Evolutionary conservation across 83 land plant species (phyloP), one percentile per base, ranked within the genome.

Genomic region (Picea abies): DNA sequence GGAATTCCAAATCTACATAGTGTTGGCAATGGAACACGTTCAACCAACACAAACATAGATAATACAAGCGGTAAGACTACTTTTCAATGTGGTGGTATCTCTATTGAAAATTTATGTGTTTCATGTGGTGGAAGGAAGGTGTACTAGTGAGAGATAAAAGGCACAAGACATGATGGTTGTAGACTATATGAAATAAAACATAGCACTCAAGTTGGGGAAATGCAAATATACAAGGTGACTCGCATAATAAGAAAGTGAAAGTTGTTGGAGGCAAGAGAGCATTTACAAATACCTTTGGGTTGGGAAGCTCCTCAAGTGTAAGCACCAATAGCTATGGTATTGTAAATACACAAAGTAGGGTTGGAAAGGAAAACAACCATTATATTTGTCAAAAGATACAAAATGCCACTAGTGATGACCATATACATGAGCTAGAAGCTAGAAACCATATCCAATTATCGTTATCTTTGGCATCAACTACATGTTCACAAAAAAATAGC

Each of bases 321-420:
- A 80, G 16, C 17, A 26, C 23, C 5, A 25, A 11, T n/a, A 83
- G 37, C 60, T 52, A 3, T 75, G 63, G 84, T 25, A 39, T 44
- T 37, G 82, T 62, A 22, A 81, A 79, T 81, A 19, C 67, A 9
- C 84, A 86, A 75, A 82, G 73, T 39, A 79, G 76, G 19, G 19
- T 19, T 25, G 88, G 83, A 39, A 86, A 78, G 61, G 87, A 83
- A 22, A 84, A 49, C 56, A 80, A 29, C 58, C 86, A 82, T 71
- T 82, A 82, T 80, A 70, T 84, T 4, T 88, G 90, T 88, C 81
- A 90, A 78, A 88, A 79, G 85, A 86, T 85, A 49, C 83, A 78
- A 29, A 90, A 64, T 66, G 72, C 37, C 64, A 78, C 67, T 67
- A 2, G 4, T 4, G 79, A 41, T 65, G 85, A 81, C 11, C 56